Evolutionary conservation across 148 eudicot species (phyloP), one percentile per base, ranked within the genome.

Genomic region (Silene conica): DNA sequence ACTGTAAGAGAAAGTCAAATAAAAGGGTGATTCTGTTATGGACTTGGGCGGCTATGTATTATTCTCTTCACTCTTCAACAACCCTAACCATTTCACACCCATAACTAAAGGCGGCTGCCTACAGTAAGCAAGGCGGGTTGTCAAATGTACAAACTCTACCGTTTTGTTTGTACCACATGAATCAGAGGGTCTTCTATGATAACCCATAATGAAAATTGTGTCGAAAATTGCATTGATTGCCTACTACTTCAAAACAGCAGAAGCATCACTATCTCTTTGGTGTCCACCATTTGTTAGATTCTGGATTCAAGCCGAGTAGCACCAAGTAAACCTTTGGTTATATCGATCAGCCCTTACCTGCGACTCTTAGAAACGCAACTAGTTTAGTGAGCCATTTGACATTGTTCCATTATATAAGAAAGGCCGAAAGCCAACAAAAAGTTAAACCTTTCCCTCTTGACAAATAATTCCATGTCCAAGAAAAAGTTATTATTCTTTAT

Each of bases 11-110:
- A 34, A 71, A 34, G 46, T 63, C 67, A 65, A 71, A 3, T 63
- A 63, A 22, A 71, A 41, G 41, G 20, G 54, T 52, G 54, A 43
- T 11, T 34, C 67, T 75, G 66, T 41, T 45, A 15, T 59, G 31
- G 26, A 64, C 26, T 76, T 57, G 56, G 56, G 70, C 60, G 60
- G 64, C 65, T 63, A 31, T 22, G 23, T 45, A 54, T 70, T 63
- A 71, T 77, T 77, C 80, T 77, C 54, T 77, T 71, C 71, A 64
- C 57, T 78, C 72, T 63, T 57, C 20, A 8, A 15, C 56, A 5
- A 14, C 54, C 11, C n/a, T 48, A 14, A 50, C 55, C 8, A 38
- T 38, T 38, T 38, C 43, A 38, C 43, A 38, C 43, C 43, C 43
- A 38, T 38, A 38, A 38, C 43, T 38, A 38, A 38, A 38, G 43